A percentile compares a stretch with the other conserved stretches of the same genome.
These are phyloP conservation scores for Decorospora gaudefroyi DNA, from an alignment of 2,329 filamentous ascomycete species.

Conservation along the genomic window DNA sequence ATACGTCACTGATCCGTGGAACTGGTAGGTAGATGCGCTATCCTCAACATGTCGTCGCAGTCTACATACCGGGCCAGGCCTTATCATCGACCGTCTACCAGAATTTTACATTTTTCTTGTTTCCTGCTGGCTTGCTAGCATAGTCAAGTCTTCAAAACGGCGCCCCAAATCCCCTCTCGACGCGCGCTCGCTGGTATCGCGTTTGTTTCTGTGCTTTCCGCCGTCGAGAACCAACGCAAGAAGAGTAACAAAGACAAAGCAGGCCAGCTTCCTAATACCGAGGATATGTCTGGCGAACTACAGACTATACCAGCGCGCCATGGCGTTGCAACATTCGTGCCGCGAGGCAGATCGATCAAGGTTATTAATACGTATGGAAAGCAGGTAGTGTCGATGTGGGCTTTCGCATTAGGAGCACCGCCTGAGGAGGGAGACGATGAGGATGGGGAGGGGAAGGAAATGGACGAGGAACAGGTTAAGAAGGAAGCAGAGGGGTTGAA, in stretches of 20 bases:
- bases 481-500: slow-evolving; percentile 30
- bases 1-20: slow-evolving; percentile 23
- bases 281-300: slow-evolving; percentile 48
- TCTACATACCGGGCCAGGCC: slow-evolving; percentile 6
- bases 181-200: slow-evolving; percentile 45
- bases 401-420: slow-evolving; percentile 54
- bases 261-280: slow-evolving; percentile 13
- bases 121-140: slow-evolving; percentile 9
- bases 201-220: slow-evolving; percentile 40
- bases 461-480: slow-evolving; percentile 35
- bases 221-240: slow-evolving; percentile 42
- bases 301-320: slow-evolving; percentile 56
- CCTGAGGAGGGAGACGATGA: slow-evolving; percentile 45
- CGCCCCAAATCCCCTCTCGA: slow-evolving; percentile 37
- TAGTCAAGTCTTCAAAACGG: slow-evolving; percentile 29
- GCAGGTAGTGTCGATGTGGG: slow-evolving; percentile 57
- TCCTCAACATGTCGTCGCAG: slow-evolving; percentile 12
- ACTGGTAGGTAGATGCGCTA: slow-evolving; percentile 17
- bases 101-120: slow-evolving; percentile 2
- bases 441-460: slow-evolving; percentile 24
- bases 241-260: slow-evolving; percentile 19
- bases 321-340: slow-evolving; percentile 57
- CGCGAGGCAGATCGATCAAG: slow-evolving; percentile 55
- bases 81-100: slow-evolving; percentile 2
- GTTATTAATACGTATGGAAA: slow-evolving; percentile 58